Base-by-base conservation (phyloP, 495 filamentous ascomycete species). In the Poronia punctata region DNA sequence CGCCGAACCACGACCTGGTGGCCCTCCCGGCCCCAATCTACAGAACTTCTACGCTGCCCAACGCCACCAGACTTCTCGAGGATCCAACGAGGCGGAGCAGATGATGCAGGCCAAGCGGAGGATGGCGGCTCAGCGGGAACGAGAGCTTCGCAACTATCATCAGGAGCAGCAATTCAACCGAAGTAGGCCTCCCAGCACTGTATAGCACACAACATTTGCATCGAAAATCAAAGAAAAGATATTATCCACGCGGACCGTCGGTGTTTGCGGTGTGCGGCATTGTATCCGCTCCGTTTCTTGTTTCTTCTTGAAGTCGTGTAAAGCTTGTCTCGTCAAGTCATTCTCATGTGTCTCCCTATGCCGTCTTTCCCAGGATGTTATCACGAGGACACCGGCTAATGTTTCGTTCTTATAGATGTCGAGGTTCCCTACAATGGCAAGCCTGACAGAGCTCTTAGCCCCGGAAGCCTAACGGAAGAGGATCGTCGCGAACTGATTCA, bases 141-240 rank as follows among this genome's bases (percentile, higher is more conserved):
- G 93, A 66, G 92, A 98, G 72, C 80, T 98, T 66, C 87, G 92
- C 67, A 98, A 98, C 68, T 97, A 96, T 72, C 92, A 98, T 68
- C 92, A 96, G 72, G 92, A 98, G 75, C 92, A 98, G 76, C 92
- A 98, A 79, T 97, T 93, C 75, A 93, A 96, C 70, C 82, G 90
- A 83, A 95, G 92, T 98, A 78, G 74, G 74, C 74, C 72, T 54
- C 71, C 72, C 70, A 75, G 72, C 72, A 63, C 72, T 73, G 68
- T 72, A 70, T 73, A 70, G 65, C 67, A 67, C 67, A 67, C 60
- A 60, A 56, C 45, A 54, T 53, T 54, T 60, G 53, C 75, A 76
- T 76, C 69, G 66, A 68, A 75, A 67, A 60, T 55, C 68, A 57
- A 59, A 49, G 51, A 53, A 50, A 60, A 56, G 54, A 61, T 57